These are phyloP conservation scores for Neonectria faginata DNA, from an alignment of 2,329 filamentous ascomycete species.

Conservation along the genomic window DNA sequence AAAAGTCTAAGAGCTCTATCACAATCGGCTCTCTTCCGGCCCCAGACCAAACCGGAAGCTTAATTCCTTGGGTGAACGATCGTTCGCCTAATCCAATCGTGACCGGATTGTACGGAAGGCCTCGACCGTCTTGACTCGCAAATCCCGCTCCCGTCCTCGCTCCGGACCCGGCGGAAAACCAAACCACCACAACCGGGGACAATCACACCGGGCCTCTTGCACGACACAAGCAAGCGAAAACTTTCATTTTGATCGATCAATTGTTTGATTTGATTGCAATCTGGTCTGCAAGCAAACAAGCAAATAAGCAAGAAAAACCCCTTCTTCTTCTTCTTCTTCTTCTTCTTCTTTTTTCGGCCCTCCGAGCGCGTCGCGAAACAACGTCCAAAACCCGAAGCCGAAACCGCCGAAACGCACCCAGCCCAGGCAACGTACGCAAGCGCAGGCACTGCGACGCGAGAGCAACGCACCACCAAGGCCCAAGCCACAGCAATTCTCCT, in stretches of 20 bases:
- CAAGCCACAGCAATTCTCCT: conserved; percentile 5
- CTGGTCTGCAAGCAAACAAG: conserved; percentile 10
- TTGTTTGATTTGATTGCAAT: no score
- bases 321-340: conserved; percentile 1
- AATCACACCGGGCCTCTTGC: conserved; percentile 19
- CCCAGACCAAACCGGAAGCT: conserved; percentile 22
- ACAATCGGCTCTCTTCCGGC: conserved; percentile 14
- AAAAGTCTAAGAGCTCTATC: conserved; percentile 6
- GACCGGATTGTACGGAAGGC: conserved; percentile 28
- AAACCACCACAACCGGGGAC: neutral
- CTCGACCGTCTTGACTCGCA: conserved; percentile 37
- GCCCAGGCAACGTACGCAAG: conserved; percentile 11
- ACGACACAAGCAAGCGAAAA: conserved; percentile 26
- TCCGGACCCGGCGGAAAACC: conserved; percentile 22
- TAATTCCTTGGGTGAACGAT: conserved; percentile 8
- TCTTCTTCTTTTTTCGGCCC: conserved; percentile 6
- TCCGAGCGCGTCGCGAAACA: conserved; percentile 27
- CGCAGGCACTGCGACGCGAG: conserved; percentile 16
- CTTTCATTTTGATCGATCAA: neutral
- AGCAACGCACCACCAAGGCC: conserved; percentile 6
- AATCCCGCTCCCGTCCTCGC: conserved; percentile 8
- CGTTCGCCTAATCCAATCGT: conserved; percentile 8
- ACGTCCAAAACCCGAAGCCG: conserved; percentile 20
- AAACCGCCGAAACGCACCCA: conserved; percentile 22
- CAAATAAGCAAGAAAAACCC: neutral